Conservation (phyloP, 1,284 basidiomycete species). For the Cutaneotrichosporon sp. region DNA sequence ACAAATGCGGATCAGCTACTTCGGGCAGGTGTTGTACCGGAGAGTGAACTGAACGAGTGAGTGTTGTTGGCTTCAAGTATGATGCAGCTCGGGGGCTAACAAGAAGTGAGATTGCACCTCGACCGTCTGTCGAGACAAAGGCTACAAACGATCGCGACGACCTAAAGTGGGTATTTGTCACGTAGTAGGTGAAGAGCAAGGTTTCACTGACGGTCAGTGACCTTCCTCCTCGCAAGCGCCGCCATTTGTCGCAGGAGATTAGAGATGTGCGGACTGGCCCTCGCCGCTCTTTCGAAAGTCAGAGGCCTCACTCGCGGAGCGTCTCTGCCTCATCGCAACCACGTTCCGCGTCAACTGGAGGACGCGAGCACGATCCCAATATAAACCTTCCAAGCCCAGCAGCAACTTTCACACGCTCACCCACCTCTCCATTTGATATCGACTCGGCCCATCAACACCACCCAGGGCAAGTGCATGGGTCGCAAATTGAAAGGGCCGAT, state of each 20-base stretch:
- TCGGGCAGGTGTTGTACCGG: background rate
- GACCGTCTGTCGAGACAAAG: too few relatives aligned
- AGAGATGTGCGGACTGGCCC: background rate
- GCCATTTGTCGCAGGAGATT: background rate
- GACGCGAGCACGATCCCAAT: background rate
- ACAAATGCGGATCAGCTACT: background rate
- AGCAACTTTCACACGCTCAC: background rate
- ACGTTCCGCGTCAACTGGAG: background rate
- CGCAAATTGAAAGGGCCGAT: too few relatives aligned
- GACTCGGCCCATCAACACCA: background rate
- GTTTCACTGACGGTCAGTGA: background rate
- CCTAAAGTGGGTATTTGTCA: background rate
- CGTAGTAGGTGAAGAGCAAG: background rate
- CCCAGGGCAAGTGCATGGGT: too few relatives aligned
- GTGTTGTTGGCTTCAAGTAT: background rate
- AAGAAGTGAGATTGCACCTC: too few relatives aligned
- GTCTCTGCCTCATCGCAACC: background rate
- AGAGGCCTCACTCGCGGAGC: background rate
- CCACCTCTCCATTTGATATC: background rate
- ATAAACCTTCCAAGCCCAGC: background rate
- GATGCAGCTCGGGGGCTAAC: background rate
- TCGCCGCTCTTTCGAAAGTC: background rate
- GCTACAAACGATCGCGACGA: background rate
- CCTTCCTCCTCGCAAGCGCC: background rate
- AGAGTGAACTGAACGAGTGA: background rate